These are phyloP conservation scores for Lepidium africanum DNA, from an alignment of 345 rosid species.

Conservation along the genomic window DNA sequence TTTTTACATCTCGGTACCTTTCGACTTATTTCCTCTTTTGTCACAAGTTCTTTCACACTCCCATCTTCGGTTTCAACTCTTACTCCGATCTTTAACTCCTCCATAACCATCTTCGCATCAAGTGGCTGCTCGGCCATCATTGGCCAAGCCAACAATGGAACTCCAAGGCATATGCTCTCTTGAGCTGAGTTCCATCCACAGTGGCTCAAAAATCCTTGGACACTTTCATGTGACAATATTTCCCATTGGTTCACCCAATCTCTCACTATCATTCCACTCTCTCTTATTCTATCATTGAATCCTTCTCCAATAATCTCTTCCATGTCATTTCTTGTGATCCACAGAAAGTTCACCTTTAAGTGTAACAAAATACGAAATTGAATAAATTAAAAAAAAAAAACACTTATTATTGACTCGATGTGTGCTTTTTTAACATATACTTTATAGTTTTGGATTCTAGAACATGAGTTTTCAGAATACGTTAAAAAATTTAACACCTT, in stretches of 20 bases:
- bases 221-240: slow-evolving; percentile 45
- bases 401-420: background rate
- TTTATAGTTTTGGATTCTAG: background rate
- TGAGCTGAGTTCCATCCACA: slow-evolving; percentile 83
- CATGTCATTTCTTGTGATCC: slow-evolving; percentile 46
- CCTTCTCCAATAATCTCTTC: slow-evolving; percentile 31
- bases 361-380: background rate
- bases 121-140: slow-evolving; percentile 72
- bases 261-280: slow-evolving; percentile 47
- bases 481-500: background rate
- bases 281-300: slow-evolving; percentile 40
- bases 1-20: slow-evolving; percentile 12
- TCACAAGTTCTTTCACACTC: slow-evolving; percentile 40
- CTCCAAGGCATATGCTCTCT: slow-evolving; percentile 63
- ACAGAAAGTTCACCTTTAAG: slow-evolving; percentile 39
- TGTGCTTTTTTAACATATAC: background rate
- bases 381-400: too few relatives aligned
- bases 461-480: background rate
- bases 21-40: slow-evolving; percentile 34
- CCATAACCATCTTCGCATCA: slow-evolving; percentile 55
- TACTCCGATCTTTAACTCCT: slow-evolving; percentile 53
- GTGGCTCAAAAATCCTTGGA: slow-evolving; percentile 67
- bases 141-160: slow-evolving; percentile 75
- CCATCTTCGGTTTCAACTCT: slow-evolving; percentile 47
- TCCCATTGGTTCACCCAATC: slow-evolving; percentile 72